Evolutionary conservation across 148 eudicot species (phyloP).

Genomic region (Chenopodium berlandieri): DNA sequence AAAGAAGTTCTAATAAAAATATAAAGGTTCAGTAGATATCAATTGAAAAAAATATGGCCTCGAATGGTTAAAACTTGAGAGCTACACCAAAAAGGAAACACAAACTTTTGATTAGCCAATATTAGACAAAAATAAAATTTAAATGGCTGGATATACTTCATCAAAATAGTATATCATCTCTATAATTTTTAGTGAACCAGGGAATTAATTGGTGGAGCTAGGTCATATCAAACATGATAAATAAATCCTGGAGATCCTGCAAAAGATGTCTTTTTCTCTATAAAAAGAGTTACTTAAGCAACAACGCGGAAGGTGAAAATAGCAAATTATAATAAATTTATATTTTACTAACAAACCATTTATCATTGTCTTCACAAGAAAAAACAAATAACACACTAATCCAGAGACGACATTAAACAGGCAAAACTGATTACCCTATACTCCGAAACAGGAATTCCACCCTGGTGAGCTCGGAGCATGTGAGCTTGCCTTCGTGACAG

Average conservation of each 20-base stretch:
- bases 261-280: background rate
- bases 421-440: conserved; percentile 58
- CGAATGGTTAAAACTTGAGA: no score
- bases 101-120: background rate
- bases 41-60: no score
- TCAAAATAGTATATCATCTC: background rate
- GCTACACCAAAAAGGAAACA: background rate
- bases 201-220: background rate
- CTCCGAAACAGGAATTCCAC: conserved; percentile 89
- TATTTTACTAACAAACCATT: conserved; percentile 1
- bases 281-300: background rate
- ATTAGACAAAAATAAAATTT: background rate
- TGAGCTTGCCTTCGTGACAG: conserved; percentile 80
- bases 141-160: background rate
- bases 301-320: background rate
- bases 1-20: no score
- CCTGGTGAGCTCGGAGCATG: conserved; percentile 79
- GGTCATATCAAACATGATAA: background rate
- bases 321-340: background rate
- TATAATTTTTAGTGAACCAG: background rate
- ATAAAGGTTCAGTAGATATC: no score
- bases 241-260: background rate
- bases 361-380: background rate
- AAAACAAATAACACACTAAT: background rate
- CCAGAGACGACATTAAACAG: background rate